Evolutionary conservation across 805 yeast species (phyloP), one percentile per base, ranked within the genome.

Genomic region (Spathaspora boniae): DNA sequence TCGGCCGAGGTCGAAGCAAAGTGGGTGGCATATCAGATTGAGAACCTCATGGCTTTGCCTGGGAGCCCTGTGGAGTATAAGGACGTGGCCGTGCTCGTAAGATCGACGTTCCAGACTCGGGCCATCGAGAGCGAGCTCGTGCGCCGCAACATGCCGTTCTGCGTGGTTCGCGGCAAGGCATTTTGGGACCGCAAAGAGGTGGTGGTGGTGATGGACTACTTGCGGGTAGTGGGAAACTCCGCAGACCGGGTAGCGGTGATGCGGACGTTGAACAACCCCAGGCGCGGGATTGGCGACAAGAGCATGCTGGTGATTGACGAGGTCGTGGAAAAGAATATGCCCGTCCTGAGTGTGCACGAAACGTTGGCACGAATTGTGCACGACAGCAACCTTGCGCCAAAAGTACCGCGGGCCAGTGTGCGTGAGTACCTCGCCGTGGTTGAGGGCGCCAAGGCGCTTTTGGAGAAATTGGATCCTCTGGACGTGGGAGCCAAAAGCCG

Each of bases 141-240:
- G 1, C 67, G 60, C 31, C 54, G 58, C 2, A 62, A 72, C 4
- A 70, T 88, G 2, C 88, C 93, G 0, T 84, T 85, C 48, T 58
- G 61, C 6, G 71, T 88, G 39, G 67, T 83, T 0, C 80, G 81
- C 34, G 96, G 96, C 0, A 68, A 67, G 29, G 80, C 87, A 1
- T 85, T 87, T 48, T 86, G 94, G 91, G 86, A 83, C 26, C 57
- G 82, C 26, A 75, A 74, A 37, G 95, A 86, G 48, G 79, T 86
- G 11, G 64, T 68, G 16, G 58, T 75, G 0, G 68, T 85, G 38
- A 41, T 87, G 28, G 84, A 82, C 49, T 78, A 80, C 44, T 51
- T 91, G 18, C 69, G 87, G 21, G 76, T 81, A 1, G 62, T 85
- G 4, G 67, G 74, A 4, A 72, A 80, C 18, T 75, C 70, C 16